Evolutionary conservation across 1,284 basidiomycete species (phyloP).

Genomic region (Boletus smithii): DNA sequence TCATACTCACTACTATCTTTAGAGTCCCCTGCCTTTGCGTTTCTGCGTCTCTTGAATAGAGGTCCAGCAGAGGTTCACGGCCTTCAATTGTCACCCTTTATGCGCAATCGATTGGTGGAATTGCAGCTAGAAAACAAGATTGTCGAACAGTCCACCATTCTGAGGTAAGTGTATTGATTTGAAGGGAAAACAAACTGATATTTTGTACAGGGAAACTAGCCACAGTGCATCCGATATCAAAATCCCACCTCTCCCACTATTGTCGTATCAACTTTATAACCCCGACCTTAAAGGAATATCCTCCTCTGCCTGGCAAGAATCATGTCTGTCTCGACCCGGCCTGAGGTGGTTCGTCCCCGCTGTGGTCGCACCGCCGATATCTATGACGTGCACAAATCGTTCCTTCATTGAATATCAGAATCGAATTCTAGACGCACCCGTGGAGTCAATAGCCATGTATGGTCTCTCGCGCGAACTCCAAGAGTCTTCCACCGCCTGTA

Average conservation of each 20-base stretch:
- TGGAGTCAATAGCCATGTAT: constrained; percentile 78
- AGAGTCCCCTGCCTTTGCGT: constrained; percentile 65
- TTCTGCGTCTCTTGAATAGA: constrained; percentile 67
- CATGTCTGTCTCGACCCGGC: constrained; percentile 76
- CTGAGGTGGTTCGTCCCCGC: constrained; percentile 82
- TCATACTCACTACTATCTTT: constrained; percentile 7
- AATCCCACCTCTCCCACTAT: constrained; percentile 35
- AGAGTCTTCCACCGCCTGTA: constrained; percentile 59
- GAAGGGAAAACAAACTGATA: constrained; percentile 13
- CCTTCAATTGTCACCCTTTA: constrained; percentile 55
- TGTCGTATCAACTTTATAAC: constrained; percentile 40
- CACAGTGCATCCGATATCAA: constrained; percentile 19
- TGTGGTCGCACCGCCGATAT: constrained; percentile 82
- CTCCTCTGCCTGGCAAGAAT: constrained; percentile 60
- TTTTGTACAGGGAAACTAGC: constrained; percentile 24
- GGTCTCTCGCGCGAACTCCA: constrained; percentile 74
- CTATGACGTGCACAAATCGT: constrained; percentile 72
- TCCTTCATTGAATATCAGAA: constrained; percentile 76
- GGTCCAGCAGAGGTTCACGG: constrained; percentile 63
- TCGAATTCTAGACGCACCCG: constrained; percentile 58
- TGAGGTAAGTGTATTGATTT: constrained; percentile 42
- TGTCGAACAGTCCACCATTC: constrained; percentile 44
- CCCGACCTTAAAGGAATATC: constrained; percentile 63
- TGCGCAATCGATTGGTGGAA: constrained; percentile 51
- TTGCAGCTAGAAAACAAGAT: constrained; percentile 45